A percentile compares a stretch with the other conserved stretches of the same genome.
phyloP scores from a whole-genome alignment of 2,329 filamentous ascomycete genomes.

The Fusarium goolgardi region DNA sequence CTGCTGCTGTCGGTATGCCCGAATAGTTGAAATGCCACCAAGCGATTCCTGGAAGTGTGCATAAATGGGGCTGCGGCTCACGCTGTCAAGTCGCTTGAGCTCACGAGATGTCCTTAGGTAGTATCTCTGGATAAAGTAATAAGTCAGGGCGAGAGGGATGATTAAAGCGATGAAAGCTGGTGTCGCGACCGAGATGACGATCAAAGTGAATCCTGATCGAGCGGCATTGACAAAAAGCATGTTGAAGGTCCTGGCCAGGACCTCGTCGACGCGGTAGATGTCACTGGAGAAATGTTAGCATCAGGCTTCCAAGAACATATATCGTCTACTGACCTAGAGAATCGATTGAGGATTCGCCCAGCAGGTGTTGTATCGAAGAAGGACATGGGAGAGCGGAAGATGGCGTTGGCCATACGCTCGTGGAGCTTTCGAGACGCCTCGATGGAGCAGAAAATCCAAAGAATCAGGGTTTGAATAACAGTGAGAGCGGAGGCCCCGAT shows the following conservation, averaged over 20 bases:
- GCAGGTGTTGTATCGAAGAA: constrained; percentile 98
- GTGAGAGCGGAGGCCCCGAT: constrained; percentile 87
- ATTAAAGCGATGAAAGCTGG: constrained; percentile 85
- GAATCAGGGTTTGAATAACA: constrained; percentile 89
- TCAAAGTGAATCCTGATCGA: constrained; percentile 83
- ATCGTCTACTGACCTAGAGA: constrained; percentile 66
- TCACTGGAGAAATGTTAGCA: constrained; percentile 77
- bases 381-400: constrained; percentile 97
- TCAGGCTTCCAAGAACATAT: too few species aligned
- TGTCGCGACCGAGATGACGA: constrained; percentile 83
- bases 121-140: constrained; percentile 95
- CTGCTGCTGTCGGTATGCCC: constrained; percentile 89
- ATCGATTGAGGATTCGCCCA: constrained; percentile 95
- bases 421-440: constrained; percentile 98
- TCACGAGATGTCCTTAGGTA: constrained; percentile 96
- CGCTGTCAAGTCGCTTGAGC: constrained; percentile 93
- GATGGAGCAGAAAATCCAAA: constrained; percentile 99
- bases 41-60: constrained; percentile 98
- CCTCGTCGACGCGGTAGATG: constrained; percentile 87
- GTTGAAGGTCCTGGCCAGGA: constrained; percentile 96
- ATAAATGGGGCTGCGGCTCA: constrained; percentile 95
- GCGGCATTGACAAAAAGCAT: constrained; percentile 88
- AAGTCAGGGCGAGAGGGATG: constrained; percentile 81
- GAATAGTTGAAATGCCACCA: constrained; percentile 92
- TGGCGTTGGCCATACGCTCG: constrained; percentile 95